Conservation (phyloP, 805 yeast genomes). For the Saturnispora ahearnii region DNA sequence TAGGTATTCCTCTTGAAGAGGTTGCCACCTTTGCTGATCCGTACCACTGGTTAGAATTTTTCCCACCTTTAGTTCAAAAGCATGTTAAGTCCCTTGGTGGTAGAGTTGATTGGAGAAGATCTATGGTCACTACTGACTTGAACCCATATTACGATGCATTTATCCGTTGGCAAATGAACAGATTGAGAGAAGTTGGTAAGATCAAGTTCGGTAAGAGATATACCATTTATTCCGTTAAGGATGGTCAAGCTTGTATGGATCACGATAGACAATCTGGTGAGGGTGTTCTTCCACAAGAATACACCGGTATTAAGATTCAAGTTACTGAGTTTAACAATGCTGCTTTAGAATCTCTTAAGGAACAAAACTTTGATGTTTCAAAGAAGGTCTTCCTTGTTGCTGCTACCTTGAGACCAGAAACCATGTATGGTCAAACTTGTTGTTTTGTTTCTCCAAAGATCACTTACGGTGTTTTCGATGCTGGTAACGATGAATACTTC, state of each 20-base stretch:
- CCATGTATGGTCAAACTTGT: conserved; percentile 98
- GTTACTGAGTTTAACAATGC: conserved; percentile 49
- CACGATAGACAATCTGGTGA: conserved; percentile 97
- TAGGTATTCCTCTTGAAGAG: conserved; percentile 79
- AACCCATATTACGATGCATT: conserved; percentile 94
- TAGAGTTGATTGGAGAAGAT: conserved; percentile 97
- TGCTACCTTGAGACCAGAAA: conserved; percentile 96
- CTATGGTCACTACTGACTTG: conserved; percentile 88
- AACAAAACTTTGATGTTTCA: conserved; percentile 35
- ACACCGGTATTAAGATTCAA: conserved; percentile 83
- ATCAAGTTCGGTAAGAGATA: conserved; percentile 97
- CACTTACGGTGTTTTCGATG: conserved; percentile 82
- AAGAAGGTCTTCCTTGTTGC: conserved; percentile 74
- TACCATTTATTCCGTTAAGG: conserved; percentile 94
- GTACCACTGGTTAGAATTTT: conserved; percentile 78
- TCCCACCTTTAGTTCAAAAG: conserved; percentile 81
- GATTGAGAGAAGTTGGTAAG: conserved; percentile 75
- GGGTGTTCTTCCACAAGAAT: conserved; percentile 95
- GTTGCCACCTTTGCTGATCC: conserved; percentile 86
- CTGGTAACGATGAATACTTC: conserved; percentile 64
- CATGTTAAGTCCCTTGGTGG: conserved; percentile 82
- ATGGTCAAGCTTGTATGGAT: conserved; percentile 99
- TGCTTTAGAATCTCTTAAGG: conserved; percentile 47
- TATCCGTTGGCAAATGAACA: conserved; percentile 92
- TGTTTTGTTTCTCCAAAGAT: conserved; percentile 96